Percentiles rank a stretch among this genome's conserved stretches.
Evolutionary conservation across 75 land plant species (phyloP).

Genomic region (Ceratopteris richardii): DNA sequence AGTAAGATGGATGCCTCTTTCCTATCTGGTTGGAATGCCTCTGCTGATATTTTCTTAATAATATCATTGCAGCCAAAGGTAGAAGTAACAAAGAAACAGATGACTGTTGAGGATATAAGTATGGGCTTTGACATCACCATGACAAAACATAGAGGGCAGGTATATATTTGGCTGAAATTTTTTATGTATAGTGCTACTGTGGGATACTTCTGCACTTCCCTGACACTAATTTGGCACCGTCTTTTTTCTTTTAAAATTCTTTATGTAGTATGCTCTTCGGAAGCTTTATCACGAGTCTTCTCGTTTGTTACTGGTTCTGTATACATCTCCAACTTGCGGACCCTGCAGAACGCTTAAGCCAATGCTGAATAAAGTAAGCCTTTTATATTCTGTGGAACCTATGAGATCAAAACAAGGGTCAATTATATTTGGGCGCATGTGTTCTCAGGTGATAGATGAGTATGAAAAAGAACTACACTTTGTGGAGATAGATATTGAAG

Average conservation of each 20-base stretch:
- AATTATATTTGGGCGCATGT: too few species aligned
- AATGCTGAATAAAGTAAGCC: conserved; percentile 75
- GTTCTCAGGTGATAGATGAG: conserved; percentile 78
- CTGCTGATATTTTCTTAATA: too few species aligned
- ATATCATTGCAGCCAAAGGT: conserved; percentile 36
- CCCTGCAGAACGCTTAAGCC: conserved; percentile 96
- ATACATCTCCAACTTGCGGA: conserved; percentile 96
- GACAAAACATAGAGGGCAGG: conserved; percentile 94
- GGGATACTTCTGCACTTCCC: too few species aligned
- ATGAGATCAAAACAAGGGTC: too few species aligned
- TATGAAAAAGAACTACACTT: conserved; percentile 69
- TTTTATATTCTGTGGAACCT: too few species aligned
- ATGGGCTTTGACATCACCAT: conserved; percentile 81
- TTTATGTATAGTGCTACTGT: too few species aligned
- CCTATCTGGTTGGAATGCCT: too few species aligned
- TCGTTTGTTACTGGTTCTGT: conserved; percentile 76
- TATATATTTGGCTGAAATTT: too few species aligned
- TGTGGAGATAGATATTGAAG: conserved; percentile 97
- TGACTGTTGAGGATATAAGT: conserved; percentile 54
- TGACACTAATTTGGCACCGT: too few species aligned
- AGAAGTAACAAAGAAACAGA: conserved; percentile 70
- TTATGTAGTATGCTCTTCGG: conserved; percentile 83
- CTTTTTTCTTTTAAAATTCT: too few species aligned
- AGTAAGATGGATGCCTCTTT: too few species aligned
- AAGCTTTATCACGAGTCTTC: conserved; percentile 95